Evolutionary conservation across 2,329 filamentous ascomycete species (phyloP), one percentile per base, ranked within the genome.

Genomic region (Dothideomycetes sp.): DNA sequence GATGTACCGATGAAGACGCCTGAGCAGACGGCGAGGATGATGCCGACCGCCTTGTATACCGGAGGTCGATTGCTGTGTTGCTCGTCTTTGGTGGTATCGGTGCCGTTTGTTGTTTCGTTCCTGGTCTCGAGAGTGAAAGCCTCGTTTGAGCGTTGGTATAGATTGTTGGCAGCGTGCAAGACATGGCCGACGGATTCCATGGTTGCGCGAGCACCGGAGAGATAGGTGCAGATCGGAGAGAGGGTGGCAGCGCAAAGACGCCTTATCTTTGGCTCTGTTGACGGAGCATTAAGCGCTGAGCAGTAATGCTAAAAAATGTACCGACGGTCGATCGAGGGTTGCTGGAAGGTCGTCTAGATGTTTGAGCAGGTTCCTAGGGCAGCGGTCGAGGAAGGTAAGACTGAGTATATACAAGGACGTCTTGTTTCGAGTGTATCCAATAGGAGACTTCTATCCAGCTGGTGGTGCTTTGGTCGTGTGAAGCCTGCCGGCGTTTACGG

Each of bases 1-100:
- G 89, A 96, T 11, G 82, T 74, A 41, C 91, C 91, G 57, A 98
- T 98, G 60, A 96, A 96, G 44, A 85, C 60, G 29, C 91, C 91
- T 0, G 89, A 96, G 22, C 79, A 78, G 45, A 95, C 73, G 12
- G 91, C 91, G 24, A 98, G 70, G 16, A 78, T 71, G 47, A 98
- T 85, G 41, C 91, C 91, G 50, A 96, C 75, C 18, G 80, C 76
- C 59, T 95, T 96, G 73, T 84, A 96, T 23, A 68, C 64, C 8
- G 70, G 61, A 1, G 77, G 77, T 16, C 74, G 67, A 5, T 37
- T 32, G 15, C 48, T 47, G 12, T 31, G 48, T 44, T 25, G 52
- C 47, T 11, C 40, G 8, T 44, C 19, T 19, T 27, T 32, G 12
- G 32, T 37, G 13, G 35, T 38, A 16, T 36, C 33, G 10, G 18